A percentile compares a stretch with the other conserved stretches of the same genome.
Conservation (phyloP, 345 rosid species). For the Pugionium cornutum region DNA sequence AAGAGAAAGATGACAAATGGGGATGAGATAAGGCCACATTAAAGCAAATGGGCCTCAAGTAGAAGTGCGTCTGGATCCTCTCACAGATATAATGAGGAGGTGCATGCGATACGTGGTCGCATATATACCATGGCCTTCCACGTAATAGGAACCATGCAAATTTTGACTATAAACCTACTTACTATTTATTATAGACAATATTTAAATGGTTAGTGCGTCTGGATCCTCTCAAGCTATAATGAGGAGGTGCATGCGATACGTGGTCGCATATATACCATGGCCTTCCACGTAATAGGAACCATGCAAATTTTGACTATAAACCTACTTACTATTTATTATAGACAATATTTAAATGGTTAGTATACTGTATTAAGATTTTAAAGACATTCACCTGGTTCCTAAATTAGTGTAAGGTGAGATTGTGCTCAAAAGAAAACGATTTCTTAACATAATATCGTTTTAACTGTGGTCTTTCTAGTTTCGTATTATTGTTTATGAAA, state of each 20-base stretch:
- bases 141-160: constrained; percentile 16
- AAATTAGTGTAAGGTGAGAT: neutral
- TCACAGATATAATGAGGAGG: constrained; percentile 12
- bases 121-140: constrained; percentile 10
- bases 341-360: neutral
- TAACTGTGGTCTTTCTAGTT: too few species aligned
- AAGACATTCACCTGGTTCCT: neutral
- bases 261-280: constrained; percentile 23
- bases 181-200: neutral
- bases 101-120: constrained; percentile 30
- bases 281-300: constrained; percentile 4
- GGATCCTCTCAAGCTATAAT: neutral
- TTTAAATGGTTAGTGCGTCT: constrained; percentile 23
- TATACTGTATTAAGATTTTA: neutral
- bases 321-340: neutral
- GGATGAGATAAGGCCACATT: neutral
- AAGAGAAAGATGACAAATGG: neutral
- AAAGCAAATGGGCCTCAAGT: constrained; percentile 11
- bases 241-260: constrained; percentile 28
- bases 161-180: neutral
- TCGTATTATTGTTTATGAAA: too few species aligned
- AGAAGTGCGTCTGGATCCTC: constrained; percentile 13
- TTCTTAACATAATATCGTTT: too few species aligned
- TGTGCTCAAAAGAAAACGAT: too few species aligned
- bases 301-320: neutral